A percentile compares a stretch with the other conserved stretches of the same genome.
These are phyloP conservation scores for Colletotrichum sublineola DNA, from an alignment of 2,329 filamentous ascomycete genomes.

Conservation along the genomic window DNA sequence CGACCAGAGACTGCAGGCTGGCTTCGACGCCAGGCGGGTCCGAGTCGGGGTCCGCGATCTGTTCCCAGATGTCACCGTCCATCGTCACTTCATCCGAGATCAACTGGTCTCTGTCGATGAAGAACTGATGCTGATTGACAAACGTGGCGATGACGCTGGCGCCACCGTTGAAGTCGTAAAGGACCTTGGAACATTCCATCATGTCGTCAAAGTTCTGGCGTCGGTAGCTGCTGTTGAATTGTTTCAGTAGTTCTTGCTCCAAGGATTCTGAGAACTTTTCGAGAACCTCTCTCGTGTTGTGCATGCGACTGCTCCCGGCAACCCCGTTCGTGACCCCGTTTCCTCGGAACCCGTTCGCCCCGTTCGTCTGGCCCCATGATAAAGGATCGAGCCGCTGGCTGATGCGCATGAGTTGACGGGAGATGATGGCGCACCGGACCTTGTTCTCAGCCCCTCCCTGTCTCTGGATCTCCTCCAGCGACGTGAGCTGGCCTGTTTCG, in stretches of 20 bases:
- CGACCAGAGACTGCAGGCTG: slow-evolving; percentile 89
- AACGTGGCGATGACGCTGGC: slow-evolving; percentile 95
- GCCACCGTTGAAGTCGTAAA: slow-evolving; percentile 96
- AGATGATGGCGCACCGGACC: slow-evolving; percentile 93
- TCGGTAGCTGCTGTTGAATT: slow-evolving; percentile 97
- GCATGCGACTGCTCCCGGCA: slow-evolving; percentile 55
- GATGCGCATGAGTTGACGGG: slow-evolving; percentile 92
- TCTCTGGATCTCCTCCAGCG: slow-evolving; percentile 89
- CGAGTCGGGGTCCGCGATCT: slow-evolving; percentile 91
- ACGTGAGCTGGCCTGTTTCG: slow-evolving; percentile 86
- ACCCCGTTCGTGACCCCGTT: slow-evolving; percentile 66
- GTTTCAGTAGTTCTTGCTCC: slow-evolving; percentile 93
- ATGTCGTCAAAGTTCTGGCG: slow-evolving; percentile 97
- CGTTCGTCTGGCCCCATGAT: slow-evolving; percentile 75
- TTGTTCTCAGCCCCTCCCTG: slow-evolving; percentile 91
- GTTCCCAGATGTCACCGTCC: slow-evolving; percentile 87
- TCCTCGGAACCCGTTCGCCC: slow-evolving; percentile 64
- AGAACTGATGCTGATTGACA: slow-evolving; percentile 99
- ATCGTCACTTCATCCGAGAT: slow-evolving; percentile 86
- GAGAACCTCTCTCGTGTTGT: slow-evolving; percentile 87
- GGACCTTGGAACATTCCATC: slow-evolving; percentile 94
- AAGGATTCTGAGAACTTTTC: slow-evolving; percentile 97
- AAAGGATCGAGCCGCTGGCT: slow-evolving; percentile 88
- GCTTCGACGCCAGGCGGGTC: slow-evolving; percentile 93
- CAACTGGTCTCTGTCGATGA: slow-evolving; percentile 94